A percentile compares a stretch with the other conserved stretches of the same genome.
These are phyloP conservation scores for Penicillium atrosanguineum DNA, from an alignment of 495 filamentous ascomycete genomes.

Conservation along the genomic window DNA sequence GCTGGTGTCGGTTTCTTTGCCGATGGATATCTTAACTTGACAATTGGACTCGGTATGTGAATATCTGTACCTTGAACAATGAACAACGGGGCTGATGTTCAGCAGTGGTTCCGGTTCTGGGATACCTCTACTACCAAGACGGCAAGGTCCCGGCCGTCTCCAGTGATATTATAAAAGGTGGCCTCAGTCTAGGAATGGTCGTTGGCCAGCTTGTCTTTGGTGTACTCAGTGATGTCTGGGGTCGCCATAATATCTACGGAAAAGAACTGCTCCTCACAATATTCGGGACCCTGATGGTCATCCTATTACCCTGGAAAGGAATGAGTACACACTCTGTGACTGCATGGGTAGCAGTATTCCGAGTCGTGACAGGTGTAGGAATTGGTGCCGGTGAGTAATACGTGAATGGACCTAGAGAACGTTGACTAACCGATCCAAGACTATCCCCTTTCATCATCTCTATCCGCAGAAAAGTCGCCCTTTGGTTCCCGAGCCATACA, in stretches of 20 bases:
- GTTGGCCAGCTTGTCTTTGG: conserved; percentile 14
- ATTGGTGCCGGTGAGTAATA: conserved; percentile 11
- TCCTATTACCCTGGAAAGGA: conserved; percentile 17
- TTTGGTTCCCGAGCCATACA: conserved; percentile 17
- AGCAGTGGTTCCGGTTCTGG: conserved; percentile 12
- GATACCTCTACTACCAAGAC: conserved; percentile 15
- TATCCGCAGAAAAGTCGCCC: conserved; percentile 15
- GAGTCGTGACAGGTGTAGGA: conserved; percentile 18
- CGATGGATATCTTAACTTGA: conserved; percentile 20
- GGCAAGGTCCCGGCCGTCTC: conserved; percentile 12
- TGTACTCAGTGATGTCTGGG: conserved; percentile 13
- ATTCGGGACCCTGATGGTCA: conserved; percentile 16
- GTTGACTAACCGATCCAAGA: background rate
- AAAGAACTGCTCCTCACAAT: conserved; percentile 14
- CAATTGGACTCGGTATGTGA: conserved; percentile 20
- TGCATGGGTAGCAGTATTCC: conserved; percentile 19
- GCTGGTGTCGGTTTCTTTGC: conserved; percentile 17
- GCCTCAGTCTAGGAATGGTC: conserved; percentile 17
- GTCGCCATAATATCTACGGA: conserved; percentile 13
- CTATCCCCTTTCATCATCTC: conserved; percentile 18
- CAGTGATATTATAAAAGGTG: conserved; percentile 19
- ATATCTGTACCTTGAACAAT: no score
- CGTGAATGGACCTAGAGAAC: no score
- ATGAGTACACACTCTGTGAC: conserved; percentile 13
- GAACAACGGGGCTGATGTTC: no score